A percentile compares a stretch with the other conserved stretches of the same genome.
These are phyloP conservation scores for Croton laevigatus DNA, from an alignment of 441 rosid genomes.

Conservation along the genomic window DNA sequence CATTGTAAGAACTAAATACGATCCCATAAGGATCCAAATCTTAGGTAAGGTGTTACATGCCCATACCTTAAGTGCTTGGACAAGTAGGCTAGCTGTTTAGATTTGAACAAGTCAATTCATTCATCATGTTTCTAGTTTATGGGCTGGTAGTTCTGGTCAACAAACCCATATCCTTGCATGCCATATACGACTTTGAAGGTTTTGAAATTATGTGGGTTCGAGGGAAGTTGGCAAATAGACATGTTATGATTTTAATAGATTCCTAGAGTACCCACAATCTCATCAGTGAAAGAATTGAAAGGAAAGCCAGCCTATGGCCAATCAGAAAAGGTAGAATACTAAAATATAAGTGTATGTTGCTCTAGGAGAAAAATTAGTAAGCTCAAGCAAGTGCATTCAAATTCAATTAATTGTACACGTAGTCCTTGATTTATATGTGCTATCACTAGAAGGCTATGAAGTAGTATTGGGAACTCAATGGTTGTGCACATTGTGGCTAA, in stretches of 20 bases:
- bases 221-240: background rate
- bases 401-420: background rate
- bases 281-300: background rate
- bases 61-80: too few relatives aligned
- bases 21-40: too few relatives aligned
- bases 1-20: too few relatives aligned
- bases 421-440: background rate
- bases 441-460: background rate
- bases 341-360: background rate
- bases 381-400: background rate
- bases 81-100: too few relatives aligned
- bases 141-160: too few relatives aligned
- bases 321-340: too few relatives aligned
- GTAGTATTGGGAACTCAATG: background rate
- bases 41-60: too few relatives aligned
- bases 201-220: background rate
- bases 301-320: background rate
- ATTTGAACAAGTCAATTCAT: too few relatives aligned
- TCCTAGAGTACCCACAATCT: background rate
- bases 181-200: background rate
- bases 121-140: too few relatives aligned
- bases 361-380: background rate
- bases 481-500: background rate
- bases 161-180: background rate
- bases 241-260: background rate